A percentile compares a stretch with the other conserved stretches of the same genome.
Evolutionary conservation across 306 rosid species (phyloP).

Genomic region (Vigna nakashimae): DNA sequence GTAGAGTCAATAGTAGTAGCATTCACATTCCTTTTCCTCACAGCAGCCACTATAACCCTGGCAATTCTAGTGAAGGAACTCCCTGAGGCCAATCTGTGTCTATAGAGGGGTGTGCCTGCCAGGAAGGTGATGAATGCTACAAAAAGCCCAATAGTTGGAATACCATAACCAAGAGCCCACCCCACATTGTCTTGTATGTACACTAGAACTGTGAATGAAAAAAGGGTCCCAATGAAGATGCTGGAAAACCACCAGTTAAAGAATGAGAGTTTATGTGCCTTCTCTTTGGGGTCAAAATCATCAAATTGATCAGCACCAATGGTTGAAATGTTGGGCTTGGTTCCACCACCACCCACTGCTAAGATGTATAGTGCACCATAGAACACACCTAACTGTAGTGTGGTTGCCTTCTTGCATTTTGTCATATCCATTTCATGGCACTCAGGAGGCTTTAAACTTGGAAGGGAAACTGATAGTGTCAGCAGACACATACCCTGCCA

Average conservation of each 20-base stretch:
- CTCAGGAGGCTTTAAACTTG: conserved; percentile 45
- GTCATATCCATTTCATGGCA: conserved; percentile 37
- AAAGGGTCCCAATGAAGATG: conserved; percentile 73
- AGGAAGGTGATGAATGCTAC: conserved; percentile 57
- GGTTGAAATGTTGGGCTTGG: conserved; percentile 85
- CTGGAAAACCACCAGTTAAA: conserved; percentile 88
- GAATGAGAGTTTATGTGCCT: conserved; percentile 65
- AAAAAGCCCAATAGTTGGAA: conserved; percentile 69
- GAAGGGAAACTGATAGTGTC: conserved; percentile 52
- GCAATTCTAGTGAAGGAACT: conserved; percentile 70
- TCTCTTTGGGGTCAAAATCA: conserved; percentile 69
- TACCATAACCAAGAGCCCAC: conserved; percentile 71
- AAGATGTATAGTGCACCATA: conserved; percentile 58
- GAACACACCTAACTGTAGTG: conserved; percentile 45
- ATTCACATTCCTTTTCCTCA: conserved; percentile 55
- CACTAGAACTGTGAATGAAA: conserved; percentile 64
- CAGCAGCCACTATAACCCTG: conserved; percentile 61
- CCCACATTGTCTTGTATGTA: conserved; percentile 74
- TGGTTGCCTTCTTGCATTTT: conserved; percentile 43
- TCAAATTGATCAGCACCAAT: conserved; percentile 92
- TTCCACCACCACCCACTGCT: conserved; percentile 78
- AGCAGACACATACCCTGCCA: conserved; percentile 52
- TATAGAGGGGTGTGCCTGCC: conserved; percentile 63
- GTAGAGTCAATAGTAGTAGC: conserved; percentile 62
- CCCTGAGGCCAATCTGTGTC: conserved; percentile 69